Base-by-base conservation (phyloP, 108 stramenopile species). In the Schizochytrium sp. region DNA sequence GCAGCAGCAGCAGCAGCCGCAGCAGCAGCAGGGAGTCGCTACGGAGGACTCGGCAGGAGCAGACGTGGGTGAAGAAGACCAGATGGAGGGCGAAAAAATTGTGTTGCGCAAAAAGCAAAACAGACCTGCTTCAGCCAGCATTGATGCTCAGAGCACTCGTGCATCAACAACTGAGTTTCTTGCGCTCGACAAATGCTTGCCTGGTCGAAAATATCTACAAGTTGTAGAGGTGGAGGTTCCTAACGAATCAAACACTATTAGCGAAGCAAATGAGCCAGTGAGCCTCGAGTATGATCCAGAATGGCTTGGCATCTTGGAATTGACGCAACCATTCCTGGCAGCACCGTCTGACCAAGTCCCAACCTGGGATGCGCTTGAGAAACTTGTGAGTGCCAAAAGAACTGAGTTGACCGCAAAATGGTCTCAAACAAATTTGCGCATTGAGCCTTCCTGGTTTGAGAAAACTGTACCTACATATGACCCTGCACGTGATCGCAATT, bases 121-220 rank as follows among this genome's bases (percentile, higher is more conserved):
- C 91, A 91, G 42, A 88, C 89, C 15, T 94, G 94, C 72, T 55
- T 76, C 56, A 91, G 89, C 13, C 90, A 90, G 50, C n/a, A 44
- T 60, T n/a, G 59, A n/a, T 96, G 87, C 94, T 95, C 19, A n/a
- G 59, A 17, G 59, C 59, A 2, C 19, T 17, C 59, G 17, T 60
- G 47, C 94, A 96, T 8, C 94, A 92, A 94, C 96, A 91, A 99
- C 99, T 3, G 93, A 94, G 0, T 99, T 99, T 91, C 90, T 99
- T 56, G 97, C 98, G 28, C 92, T 99, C 40, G 99, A 99, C 93
- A 99, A 99, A 91, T 98, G 97, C 89, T 89, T 99, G 46, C 99
- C 98, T 5, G 90, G 97, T 59, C 93, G 98, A 45, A 94, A 95
- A 3, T 97, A 96, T 88, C 91, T 98, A 3, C 96, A 97, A 88